Evolutionary conservation across 192 early-diverging fungal genomes (phyloP).

Genomic region (Mortierella antarctica): DNA sequence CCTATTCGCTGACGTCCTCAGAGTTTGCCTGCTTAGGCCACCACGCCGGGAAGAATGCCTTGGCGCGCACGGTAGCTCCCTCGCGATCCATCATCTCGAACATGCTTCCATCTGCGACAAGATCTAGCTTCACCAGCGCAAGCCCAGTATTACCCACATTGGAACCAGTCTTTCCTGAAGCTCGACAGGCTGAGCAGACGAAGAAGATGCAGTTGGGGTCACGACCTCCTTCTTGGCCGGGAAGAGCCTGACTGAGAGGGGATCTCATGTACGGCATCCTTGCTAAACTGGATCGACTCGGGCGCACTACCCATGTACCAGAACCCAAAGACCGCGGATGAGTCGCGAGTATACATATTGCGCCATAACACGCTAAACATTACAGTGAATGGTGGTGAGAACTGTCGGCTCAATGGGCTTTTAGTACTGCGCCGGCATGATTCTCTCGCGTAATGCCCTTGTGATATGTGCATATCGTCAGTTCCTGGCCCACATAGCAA

Average conservation of each 20-base stretch:
- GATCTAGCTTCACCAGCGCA: slow-evolving; percentile 87
- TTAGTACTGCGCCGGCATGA: slow-evolving; percentile 83
- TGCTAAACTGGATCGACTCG: slow-evolving; percentile 34
- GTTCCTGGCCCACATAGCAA: slow-evolving; percentile 98
- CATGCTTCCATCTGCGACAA: slow-evolving; percentile 53
- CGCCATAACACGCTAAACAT: neutral
- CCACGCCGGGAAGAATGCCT: slow-evolving; percentile 50
- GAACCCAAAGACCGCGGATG: neutral
- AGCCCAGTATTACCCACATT: slow-evolving; percentile 83
- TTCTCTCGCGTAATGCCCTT: slow-evolving; percentile 92
- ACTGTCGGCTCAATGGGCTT: slow-evolving; percentile 56
- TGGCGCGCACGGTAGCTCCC: slow-evolving; percentile 30
- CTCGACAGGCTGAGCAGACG: slow-evolving; percentile 47
- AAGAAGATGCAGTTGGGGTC: slow-evolving; percentile 34
- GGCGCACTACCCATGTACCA: slow-evolving; percentile 39
- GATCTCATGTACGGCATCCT: slow-evolving; percentile 24
- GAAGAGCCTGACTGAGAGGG: slow-evolving; percentile 40
- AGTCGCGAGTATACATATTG: slow-evolving; percentile 15
- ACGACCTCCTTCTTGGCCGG: slow-evolving; percentile 15
- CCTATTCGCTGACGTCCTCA: slow-evolving; percentile 1
- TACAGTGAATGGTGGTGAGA: slow-evolving; percentile 9
- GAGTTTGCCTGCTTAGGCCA: slow-evolving; percentile 29
- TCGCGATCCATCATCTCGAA: slow-evolving; percentile 54
- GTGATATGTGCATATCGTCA: slow-evolving; percentile 97
- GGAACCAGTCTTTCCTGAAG: slow-evolving; percentile 74